Percentiles rank a stretch among this genome's conserved stretches.
These are phyloP conservation scores for Colletotrichum graminicola DNA, from an alignment of 2,329 filamentous ascomycete species.

Conservation along the genomic window DNA sequence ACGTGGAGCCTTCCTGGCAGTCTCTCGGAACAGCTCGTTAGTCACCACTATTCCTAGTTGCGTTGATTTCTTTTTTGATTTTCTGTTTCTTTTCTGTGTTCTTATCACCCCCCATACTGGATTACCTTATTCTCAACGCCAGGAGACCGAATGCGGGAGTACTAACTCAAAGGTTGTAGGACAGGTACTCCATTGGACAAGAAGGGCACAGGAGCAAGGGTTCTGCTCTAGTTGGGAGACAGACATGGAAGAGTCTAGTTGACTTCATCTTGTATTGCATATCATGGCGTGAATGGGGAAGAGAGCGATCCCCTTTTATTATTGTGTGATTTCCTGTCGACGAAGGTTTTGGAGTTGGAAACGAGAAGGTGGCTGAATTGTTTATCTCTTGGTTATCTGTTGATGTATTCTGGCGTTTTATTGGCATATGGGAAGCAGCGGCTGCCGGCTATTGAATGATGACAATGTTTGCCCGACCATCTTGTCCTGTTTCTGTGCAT, in stretches of 20 bases:
- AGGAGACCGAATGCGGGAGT: slow-evolving; percentile 28
- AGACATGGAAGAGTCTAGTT: background rate
- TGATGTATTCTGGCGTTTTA: slow-evolving; percentile 21
- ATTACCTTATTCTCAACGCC: background rate
- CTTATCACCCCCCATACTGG: background rate
- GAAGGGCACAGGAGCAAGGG: background rate
- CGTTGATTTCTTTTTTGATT: background rate
- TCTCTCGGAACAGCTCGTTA: slow-evolving; percentile 34
- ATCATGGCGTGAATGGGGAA: background rate
- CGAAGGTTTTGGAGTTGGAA: slow-evolving; percentile 8
- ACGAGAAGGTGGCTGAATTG: background rate
- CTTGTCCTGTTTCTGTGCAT: background rate
- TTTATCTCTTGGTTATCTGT: slow-evolving; percentile 1
- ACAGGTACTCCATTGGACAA: background rate
- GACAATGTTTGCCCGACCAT: slow-evolving; percentile 14
- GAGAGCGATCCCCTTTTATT: background rate
- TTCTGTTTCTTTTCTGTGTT: background rate
- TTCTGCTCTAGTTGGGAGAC: background rate
- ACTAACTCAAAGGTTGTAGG: slow-evolving; percentile 28
- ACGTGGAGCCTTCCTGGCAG: slow-evolving; percentile 16
- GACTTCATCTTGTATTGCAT: slow-evolving; percentile 13
- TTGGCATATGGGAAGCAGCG: slow-evolving; percentile 12
- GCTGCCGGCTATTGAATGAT: slow-evolving; percentile 15
- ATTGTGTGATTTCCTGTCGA: background rate
- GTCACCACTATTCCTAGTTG: slow-evolving; percentile 38